Conservation (phyloP, 345 rosid species). For the Gossypium rotundifolium region DNA sequence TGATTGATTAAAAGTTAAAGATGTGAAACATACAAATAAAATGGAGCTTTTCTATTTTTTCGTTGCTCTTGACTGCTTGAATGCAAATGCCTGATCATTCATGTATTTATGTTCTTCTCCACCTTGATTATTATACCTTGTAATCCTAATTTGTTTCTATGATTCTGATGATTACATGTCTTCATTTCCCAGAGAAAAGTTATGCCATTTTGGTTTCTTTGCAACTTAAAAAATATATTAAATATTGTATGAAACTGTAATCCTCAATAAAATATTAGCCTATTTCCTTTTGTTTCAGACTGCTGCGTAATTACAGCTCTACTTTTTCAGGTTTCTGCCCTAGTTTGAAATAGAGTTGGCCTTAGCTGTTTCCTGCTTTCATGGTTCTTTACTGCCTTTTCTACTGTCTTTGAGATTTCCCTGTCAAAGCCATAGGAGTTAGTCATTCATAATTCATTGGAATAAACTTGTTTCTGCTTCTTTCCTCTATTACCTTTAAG, state of each 20-base stretch:
- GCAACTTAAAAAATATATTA: background rate
- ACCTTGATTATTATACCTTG: background rate
- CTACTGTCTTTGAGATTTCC: background rate
- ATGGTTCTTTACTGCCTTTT: background rate
- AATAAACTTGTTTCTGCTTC: constrained; percentile 8
- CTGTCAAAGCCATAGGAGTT: background rate
- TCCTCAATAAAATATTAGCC: background rate
- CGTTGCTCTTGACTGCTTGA: constrained; percentile 3
- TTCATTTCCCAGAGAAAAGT: background rate
- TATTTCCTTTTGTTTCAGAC: background rate
- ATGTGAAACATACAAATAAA: background rate
- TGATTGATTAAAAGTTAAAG: background rate
- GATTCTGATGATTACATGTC: background rate
- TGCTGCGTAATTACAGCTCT: background rate
- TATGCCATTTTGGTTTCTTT: background rate
- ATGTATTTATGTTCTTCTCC: background rate
- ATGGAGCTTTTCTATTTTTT: background rate
- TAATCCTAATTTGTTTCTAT: background rate
- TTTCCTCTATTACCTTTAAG: background rate
- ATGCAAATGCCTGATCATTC: background rate
- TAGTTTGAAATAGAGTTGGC: background rate
- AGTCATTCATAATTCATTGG: background rate
- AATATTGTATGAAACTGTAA: background rate
- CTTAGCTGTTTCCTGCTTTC: background rate
- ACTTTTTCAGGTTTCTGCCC: background rate